Evolutionary conservation across 2,329 filamentous ascomycete genomes (phyloP), one percentile per base, ranked within the genome.

Genomic region (Lasiodiplodia sp.): DNA sequence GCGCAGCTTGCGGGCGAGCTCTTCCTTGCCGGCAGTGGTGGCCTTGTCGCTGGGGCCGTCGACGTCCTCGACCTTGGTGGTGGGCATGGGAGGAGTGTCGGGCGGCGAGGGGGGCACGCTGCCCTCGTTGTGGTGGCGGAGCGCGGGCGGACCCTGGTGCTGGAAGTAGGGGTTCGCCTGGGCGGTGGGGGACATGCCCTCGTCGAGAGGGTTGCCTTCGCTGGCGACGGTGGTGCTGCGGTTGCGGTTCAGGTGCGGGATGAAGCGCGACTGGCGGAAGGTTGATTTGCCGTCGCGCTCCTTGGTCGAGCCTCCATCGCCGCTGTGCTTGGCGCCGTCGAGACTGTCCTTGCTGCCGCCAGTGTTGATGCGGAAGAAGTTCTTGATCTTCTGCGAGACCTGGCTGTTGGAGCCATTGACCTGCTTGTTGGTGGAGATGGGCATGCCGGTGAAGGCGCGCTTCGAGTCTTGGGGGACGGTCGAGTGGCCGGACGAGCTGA

Each of bases 121-220:
- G 76, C 91, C 92, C 73, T 96, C 93, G 80, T 98, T 97, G 83
- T 96, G 94, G 83, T 99, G 96, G 77, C 95, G 91, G 75, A 98
- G 85, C 72, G 93, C 92, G 4, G 96, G 96, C 74, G 94, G 94
- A 68, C 96, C 96, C 82, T 99, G 96, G 79, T 98, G 96, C 73
- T 90, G 92, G 80, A 98, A 99, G 82, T 99, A 99, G 21, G 96
- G 96, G 79, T 99, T 99, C 72, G 94, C 95, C 77, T 95, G 90
- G 64, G 94, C 95, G 4, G 94, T 98, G 31, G 96, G 96, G 77
- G 94, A 97, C 76, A 97, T 86, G 70, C 88, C 86, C 80, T 97
- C 94, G 73, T 97, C 95, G 72, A 97, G 86, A 69, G 91, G 88
- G 78, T 97, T 94, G 74, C 94, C 94, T 82, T 97, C 95, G 81